A percentile compares a stretch with the other conserved stretches of the same genome.
phyloP scores from a whole-genome alignment of 495 filamentous ascomycete species.

The Opeltia flavorubescens region DNA sequence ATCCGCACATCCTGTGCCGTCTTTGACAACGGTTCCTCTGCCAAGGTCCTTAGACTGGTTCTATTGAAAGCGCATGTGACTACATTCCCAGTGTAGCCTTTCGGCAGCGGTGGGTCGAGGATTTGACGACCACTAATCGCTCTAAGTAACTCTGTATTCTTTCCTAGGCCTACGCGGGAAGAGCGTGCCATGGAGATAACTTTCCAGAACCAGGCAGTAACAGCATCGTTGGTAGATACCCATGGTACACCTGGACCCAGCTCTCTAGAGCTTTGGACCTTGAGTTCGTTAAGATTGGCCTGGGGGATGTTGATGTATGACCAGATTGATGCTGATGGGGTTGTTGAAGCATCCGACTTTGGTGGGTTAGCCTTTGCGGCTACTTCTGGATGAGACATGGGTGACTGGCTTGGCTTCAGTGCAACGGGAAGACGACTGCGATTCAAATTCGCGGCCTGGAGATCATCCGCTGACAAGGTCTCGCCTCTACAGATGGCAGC shows the following conservation, averaged over 20 bases:
- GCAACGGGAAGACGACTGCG: conserved; percentile 26
- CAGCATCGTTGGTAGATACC: conserved; percentile 36
- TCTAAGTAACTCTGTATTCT: conserved; percentile 27
- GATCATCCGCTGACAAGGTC: conserved; percentile 29
- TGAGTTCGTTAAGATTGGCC: conserved; percentile 24
- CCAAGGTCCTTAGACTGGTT: conserved; percentile 19
- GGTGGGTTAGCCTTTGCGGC: conserved; percentile 18
- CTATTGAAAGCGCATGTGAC: conserved; percentile 28
- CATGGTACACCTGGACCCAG: conserved; percentile 14
- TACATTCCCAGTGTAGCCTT: conserved; percentile 30
- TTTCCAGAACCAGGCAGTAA: conserved; percentile 40
- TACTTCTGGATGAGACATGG: conserved; percentile 15
- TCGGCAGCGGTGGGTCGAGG: conserved; percentile 23
- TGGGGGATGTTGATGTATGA: conserved; percentile 26
- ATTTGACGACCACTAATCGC: conserved; percentile 36
- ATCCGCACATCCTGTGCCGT: conserved; percentile 31
- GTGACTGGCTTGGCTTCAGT: conserved; percentile 8
- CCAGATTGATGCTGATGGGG: conserved; percentile 24
- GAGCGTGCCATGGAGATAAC: conserved; percentile 30
- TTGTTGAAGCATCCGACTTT: conserved; percentile 10
- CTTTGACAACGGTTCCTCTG: conserved; percentile 22
- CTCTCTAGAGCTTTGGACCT: conserved; percentile 11
- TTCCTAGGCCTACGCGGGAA: conserved; percentile 21
- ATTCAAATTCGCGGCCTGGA: conserved; percentile 29
- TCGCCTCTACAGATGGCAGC: conserved; percentile 37